These are phyloP conservation scores for Fraxinus quadrangulata DNA, from an alignment of 257 asterid genomes.

Conservation along the genomic window DNA sequence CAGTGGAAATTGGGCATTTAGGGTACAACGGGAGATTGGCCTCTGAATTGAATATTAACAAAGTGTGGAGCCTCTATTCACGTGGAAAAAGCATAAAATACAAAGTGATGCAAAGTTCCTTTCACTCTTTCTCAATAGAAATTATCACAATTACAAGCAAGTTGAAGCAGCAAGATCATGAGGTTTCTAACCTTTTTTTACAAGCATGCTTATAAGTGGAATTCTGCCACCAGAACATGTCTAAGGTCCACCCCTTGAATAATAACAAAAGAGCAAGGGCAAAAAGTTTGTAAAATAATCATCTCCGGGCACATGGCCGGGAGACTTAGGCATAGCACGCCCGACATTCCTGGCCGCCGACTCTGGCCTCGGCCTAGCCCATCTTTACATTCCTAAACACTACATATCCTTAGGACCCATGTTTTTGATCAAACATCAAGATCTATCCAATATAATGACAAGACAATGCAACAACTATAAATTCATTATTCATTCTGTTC, in stretches of 20 bases:
- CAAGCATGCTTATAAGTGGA: neutral
- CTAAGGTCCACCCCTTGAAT: slow-evolving; percentile 5
- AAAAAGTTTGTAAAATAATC: neutral
- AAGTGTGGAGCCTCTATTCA: neutral
- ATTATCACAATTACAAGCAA: neutral
- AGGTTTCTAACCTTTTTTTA: neutral
- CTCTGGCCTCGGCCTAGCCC: neutral
- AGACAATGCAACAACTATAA: neutral
- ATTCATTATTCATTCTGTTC: neutral
- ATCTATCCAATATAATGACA: neutral
- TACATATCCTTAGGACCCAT: neutral
- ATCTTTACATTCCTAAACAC: neutral
- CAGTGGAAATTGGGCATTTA: neutral
- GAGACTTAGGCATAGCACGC: neutral
- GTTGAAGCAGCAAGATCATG: neutral
- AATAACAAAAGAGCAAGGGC: neutral
- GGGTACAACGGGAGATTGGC: neutral
- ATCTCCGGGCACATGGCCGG: neutral
- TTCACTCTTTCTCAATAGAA: slow-evolving; percentile 7
- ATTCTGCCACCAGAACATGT: slow-evolving; percentile 2
- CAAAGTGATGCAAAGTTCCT: neutral
- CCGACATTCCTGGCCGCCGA: neutral
- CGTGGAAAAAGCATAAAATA: slow-evolving; percentile 4
- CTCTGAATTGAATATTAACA: neutral
- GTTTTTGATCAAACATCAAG: neutral